These are phyloP conservation scores for Nigrospora osmanthi DNA, from an alignment of 2,329 filamentous ascomycete genomes.

Conservation along the genomic window DNA sequence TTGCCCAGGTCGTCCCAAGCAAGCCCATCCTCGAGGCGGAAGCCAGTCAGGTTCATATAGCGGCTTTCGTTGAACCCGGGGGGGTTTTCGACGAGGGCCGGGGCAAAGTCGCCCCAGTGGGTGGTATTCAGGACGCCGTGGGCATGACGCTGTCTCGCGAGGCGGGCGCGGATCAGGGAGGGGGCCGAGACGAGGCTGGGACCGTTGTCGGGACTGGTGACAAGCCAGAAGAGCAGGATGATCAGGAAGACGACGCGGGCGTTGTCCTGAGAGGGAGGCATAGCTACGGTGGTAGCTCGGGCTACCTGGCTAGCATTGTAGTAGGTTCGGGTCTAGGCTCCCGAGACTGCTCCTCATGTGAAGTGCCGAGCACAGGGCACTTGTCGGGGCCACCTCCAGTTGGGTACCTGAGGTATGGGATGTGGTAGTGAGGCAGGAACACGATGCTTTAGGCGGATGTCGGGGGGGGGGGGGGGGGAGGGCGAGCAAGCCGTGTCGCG, in stretches of 20 bases:
- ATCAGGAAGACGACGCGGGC: conserved; percentile 33
- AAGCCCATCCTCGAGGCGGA: conserved; percentile 65
- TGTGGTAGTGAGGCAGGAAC: no score
- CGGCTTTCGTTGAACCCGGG: conserved; percentile 9
- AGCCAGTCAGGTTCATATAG: conserved; percentile 69
- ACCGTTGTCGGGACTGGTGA: conserved; percentile 30
- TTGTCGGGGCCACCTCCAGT: no score
- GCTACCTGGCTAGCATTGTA: background rate
- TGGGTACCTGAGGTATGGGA: no score
- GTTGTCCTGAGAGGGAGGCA: conserved; percentile 40
- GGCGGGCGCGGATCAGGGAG: conserved; percentile 33
- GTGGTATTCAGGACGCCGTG: conserved; percentile 47
- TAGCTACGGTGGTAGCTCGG: conserved; percentile 18
- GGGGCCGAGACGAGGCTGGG: conserved; percentile 34
- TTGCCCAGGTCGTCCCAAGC: conserved; percentile 66
- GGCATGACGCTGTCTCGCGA: conserved; percentile 43
- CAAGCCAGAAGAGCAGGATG: conserved; percentile 35
- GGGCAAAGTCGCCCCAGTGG: conserved; percentile 53
- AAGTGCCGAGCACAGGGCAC: no score
- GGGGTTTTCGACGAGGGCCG: conserved; percentile 21
- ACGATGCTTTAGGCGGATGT: no score
- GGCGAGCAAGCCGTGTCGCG: no score
- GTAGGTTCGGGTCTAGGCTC: background rate
- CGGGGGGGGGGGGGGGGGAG: no score
- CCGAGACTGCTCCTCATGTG: no score